Base-by-base conservation (phyloP, 768 basidiomycete genomes). In the Termitomyces sp. region DNA sequence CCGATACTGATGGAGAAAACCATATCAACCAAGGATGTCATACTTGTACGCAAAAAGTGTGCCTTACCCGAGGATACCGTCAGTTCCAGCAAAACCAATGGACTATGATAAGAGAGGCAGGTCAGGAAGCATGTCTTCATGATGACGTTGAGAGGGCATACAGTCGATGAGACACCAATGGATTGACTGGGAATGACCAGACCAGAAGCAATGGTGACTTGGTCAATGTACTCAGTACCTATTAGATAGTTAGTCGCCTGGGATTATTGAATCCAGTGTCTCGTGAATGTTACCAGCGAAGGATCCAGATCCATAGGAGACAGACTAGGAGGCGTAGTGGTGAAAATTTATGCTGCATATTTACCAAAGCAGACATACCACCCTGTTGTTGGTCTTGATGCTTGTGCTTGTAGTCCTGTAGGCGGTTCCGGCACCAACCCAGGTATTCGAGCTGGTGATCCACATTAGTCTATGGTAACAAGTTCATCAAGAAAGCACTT, bases 51-150 rank as follows among this genome's bases (percentile, higher is more conserved):
- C 31, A 39, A 18, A 39, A 27, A 41, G 25, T 11, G 61, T 73
- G 23, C 7, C 11, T 59, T 66, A 85, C 83, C 86, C 85, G 25
- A 88, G 58, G 56, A 88, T 86, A 13, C 86, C 86, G 59, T 88
- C 86, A 36, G 80, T 73, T 31, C 76, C 79, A 0, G 53, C 23
- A 63, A 81, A 79, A 5, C 79, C 85, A 2, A 45, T 25, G 1
- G 79, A 71, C 68, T 66, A 29, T 23, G 22, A 18, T 6, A 41
- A 36, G 40, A 39, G 29, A 35, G 32, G 15, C 3, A 25, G 13
- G 33, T 48, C 3, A 48, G 22, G 6, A 23, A 4, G 22, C 12
- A 39, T n/a, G 13, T 45, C 9, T 15, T 7, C 2, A n/a, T 32
- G 31, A 50, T 16, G 22, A 25, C 2, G 20, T 16, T 20, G 4